These are phyloP conservation scores for Areca catechu DNA, from an alignment of 176 grass and related monocot species.

Conservation along the genomic window DNA sequence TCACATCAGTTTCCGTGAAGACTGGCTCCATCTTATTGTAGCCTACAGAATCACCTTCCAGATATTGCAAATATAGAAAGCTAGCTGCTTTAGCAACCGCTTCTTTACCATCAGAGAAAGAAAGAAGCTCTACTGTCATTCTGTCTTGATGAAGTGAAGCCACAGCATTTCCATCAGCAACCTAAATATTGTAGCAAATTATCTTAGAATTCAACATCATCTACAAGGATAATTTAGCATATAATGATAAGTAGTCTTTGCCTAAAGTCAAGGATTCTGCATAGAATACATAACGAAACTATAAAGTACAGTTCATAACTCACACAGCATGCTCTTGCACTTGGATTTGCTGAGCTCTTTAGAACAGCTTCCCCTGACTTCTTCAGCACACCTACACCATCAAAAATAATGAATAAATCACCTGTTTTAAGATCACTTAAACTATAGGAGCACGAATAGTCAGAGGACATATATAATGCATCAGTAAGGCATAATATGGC, in stretches of 20 bases:
- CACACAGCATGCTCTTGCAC: conserved; percentile 30
- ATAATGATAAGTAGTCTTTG: background rate
- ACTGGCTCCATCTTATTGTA: conserved; percentile 16
- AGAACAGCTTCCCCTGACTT: conserved; percentile 36
- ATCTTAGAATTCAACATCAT: conserved; percentile 18
- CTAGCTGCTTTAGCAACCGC: conserved; percentile 78
- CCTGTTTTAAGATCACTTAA: too few relatives aligned
- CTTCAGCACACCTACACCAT: conserved; percentile 63
- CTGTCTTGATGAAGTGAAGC: conserved; percentile 24
- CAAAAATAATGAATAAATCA: conserved; percentile 1
- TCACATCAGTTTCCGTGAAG: conserved; percentile 63
- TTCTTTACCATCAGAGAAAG: conserved; percentile 79
- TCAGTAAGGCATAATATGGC: too few relatives aligned
- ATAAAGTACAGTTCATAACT: conserved; percentile 21
- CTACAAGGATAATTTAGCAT: conserved; percentile 5
- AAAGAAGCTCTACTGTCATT: conserved; percentile 59
- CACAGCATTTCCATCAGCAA: conserved; percentile 30
- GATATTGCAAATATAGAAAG: conserved; percentile 52
- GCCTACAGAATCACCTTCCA: conserved; percentile 24
- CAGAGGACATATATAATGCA: too few relatives aligned
- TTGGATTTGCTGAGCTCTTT: conserved; percentile 32
- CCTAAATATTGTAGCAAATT: conserved; percentile 39
- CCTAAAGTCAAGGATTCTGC: background rate
- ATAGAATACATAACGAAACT: conserved; percentile 8
- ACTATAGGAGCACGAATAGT: too few relatives aligned